A percentile compares a stretch with the other conserved stretches of the same genome.
Conservation (phyloP, 2,329 filamentous ascomycete species). For the Falciphora oryzae region DNA sequence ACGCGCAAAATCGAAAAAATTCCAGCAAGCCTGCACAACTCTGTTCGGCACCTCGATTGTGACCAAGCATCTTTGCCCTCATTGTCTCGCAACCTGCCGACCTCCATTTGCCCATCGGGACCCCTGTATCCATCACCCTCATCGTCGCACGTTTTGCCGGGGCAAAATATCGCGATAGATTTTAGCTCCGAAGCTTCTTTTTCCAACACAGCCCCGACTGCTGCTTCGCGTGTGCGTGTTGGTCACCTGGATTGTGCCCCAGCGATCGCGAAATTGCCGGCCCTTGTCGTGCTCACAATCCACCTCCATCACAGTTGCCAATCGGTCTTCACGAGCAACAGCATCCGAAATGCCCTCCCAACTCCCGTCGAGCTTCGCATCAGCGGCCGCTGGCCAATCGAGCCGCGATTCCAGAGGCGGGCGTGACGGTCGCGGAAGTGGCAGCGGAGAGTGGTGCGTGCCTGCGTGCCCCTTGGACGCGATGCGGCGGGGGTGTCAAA, state of each 20-base stretch:
- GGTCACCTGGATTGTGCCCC: not conserved
- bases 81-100: not conserved
- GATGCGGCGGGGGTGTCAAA: not conserved
- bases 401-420: constrained; percentile 51
- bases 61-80: not conserved
- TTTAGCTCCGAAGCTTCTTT: not conserved
- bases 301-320: constrained; percentile 2
- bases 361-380: constrained; percentile 78
- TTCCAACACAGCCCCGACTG: not conserved
- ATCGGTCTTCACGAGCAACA: constrained; percentile 10
- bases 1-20: not conserved
- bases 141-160: not conserved
- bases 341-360: constrained; percentile 57
- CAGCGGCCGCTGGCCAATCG: constrained; percentile 72
- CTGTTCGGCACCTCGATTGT: not conserved
- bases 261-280: not conserved
- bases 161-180: not conserved
- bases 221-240: constrained; percentile 8
- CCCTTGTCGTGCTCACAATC: not conserved
- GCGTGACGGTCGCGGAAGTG: constrained; percentile 48
- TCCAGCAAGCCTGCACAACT: not conserved
- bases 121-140: not conserved
- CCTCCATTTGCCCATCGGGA: not conserved
- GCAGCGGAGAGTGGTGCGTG: constrained; percentile 68
- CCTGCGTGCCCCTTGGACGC: not conserved